Evolutionary conservation across 2,329 filamentous ascomycete species (phyloP), one percentile per base, ranked within the genome.

Genomic region (Alternaria arborescens): DNA sequence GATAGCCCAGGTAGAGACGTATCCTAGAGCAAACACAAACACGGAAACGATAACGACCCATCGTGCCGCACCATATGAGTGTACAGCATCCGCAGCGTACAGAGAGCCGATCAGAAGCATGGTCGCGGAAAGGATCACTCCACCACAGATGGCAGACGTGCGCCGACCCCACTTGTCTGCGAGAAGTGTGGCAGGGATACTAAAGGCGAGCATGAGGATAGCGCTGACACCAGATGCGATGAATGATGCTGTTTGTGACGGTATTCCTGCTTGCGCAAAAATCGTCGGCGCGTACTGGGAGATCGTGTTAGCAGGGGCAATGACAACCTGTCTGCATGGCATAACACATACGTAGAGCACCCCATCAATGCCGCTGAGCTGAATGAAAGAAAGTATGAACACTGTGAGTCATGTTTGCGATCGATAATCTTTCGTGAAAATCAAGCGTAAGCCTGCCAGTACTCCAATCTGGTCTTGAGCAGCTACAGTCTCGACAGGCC

Each of bases 401-500:
- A 43, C 41, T 2, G 41, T 22, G 22, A 43, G 41, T 11, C 22
- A 43, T 8, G 41, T 43, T 24, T 43, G 41, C 8, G 18, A 43
- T 43, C 41, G 5, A 8, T 43, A 6, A 5, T 43, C 41, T 4
- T 16, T 2, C 11, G 14, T 43, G 11, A 43, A 43, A 6, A 43
- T 43, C 22, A 43, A n/a, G 12, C 41, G 41, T 22, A 43, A 12
- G 20, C 41, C 41, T 24, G 22, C 20, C 14, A 43, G 4, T 22
- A 43, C 16, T 0, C 14, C 22, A 22, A 43, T 22, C 24, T 43
- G 14, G 20, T 22, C 41, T 5, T 26, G 22, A 0, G 41, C 12
- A 5, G 0, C 0, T 0, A 22, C 41, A 1, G 22, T 5, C 22
- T 43, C 41, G 0, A 24, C 24, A 8, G 41, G 41, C 1, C 41